Evolutionary conservation across 306 rosid genomes (phyloP).

Genomic region (Lupinus albus): DNA sequence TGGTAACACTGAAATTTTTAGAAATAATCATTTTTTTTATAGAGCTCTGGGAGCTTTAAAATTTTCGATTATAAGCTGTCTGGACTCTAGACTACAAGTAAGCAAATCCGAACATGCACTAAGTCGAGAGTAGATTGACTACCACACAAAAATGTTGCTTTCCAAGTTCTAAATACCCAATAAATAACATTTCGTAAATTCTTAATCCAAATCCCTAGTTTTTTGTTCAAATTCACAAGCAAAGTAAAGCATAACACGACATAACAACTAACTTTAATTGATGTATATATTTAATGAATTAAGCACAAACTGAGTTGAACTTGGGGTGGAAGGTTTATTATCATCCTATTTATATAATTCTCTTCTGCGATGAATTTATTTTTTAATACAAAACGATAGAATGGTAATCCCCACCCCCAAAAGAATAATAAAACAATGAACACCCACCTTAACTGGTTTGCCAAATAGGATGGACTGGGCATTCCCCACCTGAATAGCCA

Average conservation of each 20-base stretch:
- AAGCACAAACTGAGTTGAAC: background rate
- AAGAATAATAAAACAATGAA: too few species aligned
- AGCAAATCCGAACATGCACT: too few species aligned
- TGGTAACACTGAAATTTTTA: too few species aligned
- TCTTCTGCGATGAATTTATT: too few species aligned
- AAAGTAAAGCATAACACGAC: background rate
- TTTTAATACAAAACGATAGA: background rate
- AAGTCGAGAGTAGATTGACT: too few species aligned
- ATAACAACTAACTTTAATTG: background rate
- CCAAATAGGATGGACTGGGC: slow-evolving; percentile 72
- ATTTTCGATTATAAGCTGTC: too few species aligned
- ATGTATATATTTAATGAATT: background rate
- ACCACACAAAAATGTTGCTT: background rate
- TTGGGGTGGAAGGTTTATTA: too few species aligned
- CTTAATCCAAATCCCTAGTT: background rate
- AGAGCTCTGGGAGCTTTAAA: too few species aligned
- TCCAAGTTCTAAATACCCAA: background rate
- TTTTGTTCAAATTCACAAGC: background rate
- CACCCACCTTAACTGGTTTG: slow-evolving; percentile 77
- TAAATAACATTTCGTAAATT: background rate
- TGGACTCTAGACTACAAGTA: too few species aligned
- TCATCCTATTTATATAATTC: too few species aligned
- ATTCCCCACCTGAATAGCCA: slow-evolving; percentile 95
- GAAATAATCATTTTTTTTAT: too few species aligned
- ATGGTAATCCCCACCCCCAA: background rate